Percentiles rank a stretch among this genome's conserved stretches.
phyloP scores from a whole-genome alignment of 2,329 filamentous ascomycete genomes.

The Pseudopithomyces chartarum region DNA sequence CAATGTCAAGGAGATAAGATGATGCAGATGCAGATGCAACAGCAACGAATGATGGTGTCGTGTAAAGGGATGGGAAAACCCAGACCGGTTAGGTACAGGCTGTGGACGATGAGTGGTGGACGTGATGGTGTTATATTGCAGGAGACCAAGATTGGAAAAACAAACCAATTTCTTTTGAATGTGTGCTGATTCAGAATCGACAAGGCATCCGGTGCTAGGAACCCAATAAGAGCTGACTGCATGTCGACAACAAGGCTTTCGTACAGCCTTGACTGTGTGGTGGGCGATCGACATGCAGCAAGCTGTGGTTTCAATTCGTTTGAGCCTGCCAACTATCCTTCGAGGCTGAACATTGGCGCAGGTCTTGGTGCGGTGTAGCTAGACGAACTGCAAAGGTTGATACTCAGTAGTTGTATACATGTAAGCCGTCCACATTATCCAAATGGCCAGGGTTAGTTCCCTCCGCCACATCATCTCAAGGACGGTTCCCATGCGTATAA shows the following conservation, averaged over 20 bases:
- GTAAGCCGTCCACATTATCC: too few relatives aligned
- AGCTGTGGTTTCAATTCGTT: slow-evolving; percentile 15
- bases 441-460: too few relatives aligned
- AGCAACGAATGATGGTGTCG: neutral
- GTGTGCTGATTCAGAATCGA: neutral
- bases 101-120: neutral
- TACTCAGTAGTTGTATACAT: slow-evolving; percentile 14
- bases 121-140: neutral
- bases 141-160: neutral
- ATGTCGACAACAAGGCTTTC: neutral
- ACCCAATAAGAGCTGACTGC: slow-evolving; percentile 16
- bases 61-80: neutral
- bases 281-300: neutral
- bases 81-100: neutral
- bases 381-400: neutral
- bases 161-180: neutral
- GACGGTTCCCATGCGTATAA: too few relatives aligned
- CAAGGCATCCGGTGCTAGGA: neutral
- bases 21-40: neutral
- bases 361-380: neutral
- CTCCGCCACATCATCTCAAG: too few relatives aligned
- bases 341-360: slow-evolving; percentile 9
- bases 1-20: neutral
- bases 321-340: slow-evolving; percentile 10
- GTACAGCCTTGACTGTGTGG: neutral